A percentile compares a stretch with the other conserved stretches of the same genome.
phyloP scores from a whole-genome alignment of 108 stramenopile species.

The Nitzschia sp. region DNA sequence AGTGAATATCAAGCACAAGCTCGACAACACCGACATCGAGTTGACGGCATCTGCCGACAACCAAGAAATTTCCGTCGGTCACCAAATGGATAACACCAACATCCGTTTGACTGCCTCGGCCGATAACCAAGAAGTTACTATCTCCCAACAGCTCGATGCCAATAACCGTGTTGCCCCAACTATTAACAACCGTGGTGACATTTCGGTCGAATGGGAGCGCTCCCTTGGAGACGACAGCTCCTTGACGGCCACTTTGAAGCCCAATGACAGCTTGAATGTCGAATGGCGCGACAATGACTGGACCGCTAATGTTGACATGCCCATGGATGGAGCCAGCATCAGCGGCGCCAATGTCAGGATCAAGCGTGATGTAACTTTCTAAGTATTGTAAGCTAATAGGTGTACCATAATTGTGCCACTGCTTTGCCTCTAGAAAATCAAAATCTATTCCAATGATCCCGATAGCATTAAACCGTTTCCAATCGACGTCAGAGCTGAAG shows the following conservation, averaged over 20 bases:
- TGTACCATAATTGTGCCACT: no score
- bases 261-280: constrained; percentile 77
- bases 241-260: constrained; percentile 73
- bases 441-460: no score
- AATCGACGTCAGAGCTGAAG: no score
- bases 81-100: constrained; percentile 70
- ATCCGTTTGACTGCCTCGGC: constrained; percentile 64
- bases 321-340: constrained; percentile 69
- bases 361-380: constrained; percentile 84
- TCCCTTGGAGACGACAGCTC: constrained; percentile 69
- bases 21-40: constrained; percentile 63
- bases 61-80: constrained; percentile 70
- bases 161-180: constrained; percentile 77
- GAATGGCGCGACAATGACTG: constrained; percentile 85
- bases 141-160: constrained; percentile 75
- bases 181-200: constrained; percentile 63
- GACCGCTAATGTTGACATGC: constrained; percentile 87
- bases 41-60: constrained; percentile 58
- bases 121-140: constrained; percentile 76
- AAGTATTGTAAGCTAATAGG: constrained; percentile 23
- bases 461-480: no score
- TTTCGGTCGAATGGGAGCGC: constrained; percentile 81
- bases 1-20: constrained; percentile 53
- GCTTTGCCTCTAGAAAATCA: background rate
- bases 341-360: constrained; percentile 79